Conservation (phyloP, 2,329 filamentous ascomycete genomes). For the Beauveria asiatica region DNA sequence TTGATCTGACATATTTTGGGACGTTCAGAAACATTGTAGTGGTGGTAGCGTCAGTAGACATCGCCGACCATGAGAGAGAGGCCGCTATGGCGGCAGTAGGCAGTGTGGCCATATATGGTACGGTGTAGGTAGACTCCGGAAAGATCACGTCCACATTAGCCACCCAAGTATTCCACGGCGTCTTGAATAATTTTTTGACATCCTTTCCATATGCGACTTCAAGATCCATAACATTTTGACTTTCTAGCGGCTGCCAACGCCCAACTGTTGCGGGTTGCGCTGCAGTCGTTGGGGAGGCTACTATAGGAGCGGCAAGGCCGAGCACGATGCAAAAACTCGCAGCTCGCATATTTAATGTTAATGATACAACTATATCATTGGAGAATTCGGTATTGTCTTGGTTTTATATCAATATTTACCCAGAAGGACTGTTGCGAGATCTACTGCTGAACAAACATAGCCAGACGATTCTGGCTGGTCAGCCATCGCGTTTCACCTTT, state of each 20-base stretch:
- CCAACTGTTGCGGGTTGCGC: neutral
- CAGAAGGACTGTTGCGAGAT: neutral
- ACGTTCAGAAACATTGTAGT: neutral
- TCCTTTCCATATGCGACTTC: neutral
- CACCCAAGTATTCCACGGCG: neutral
- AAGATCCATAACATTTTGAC: neutral
- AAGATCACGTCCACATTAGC: neutral
- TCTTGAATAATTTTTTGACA: neutral
- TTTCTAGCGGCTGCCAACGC: neutral
- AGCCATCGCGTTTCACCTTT: neutral
- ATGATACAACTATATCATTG: neutral
- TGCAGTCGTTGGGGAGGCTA: neutral
- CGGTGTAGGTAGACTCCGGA: neutral
- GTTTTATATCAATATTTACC: neutral
- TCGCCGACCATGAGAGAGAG: neutral
- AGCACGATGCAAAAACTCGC: neutral
- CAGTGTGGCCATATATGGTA: neutral
- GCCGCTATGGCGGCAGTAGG: neutral
- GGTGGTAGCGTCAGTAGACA: neutral
- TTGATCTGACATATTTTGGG: neutral
- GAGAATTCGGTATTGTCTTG: neutral
- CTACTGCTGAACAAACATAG: neutral
- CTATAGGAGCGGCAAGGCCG: neutral
- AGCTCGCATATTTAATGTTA: neutral
- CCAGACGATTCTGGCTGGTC: neutral